These are phyloP conservation scores for Salix caprea DNA, from an alignment of 345 rosid genomes.

Conservation along the genomic window DNA sequence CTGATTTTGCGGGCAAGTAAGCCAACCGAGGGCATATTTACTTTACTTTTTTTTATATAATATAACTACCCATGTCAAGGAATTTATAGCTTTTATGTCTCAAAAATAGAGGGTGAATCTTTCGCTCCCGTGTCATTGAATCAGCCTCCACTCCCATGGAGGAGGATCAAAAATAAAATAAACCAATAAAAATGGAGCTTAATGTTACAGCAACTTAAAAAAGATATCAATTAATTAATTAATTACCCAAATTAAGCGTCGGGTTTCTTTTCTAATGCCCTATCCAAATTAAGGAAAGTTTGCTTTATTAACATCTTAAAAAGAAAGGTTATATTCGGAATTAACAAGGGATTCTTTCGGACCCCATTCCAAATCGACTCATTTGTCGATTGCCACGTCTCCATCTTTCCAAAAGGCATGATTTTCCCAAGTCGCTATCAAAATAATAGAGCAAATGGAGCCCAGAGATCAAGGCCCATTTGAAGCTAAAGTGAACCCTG, in stretches of 20 bases:
- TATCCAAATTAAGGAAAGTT: slow-evolving; percentile 14
- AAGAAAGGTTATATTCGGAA: not conserved
- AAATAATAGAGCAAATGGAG: slow-evolving; percentile 24
- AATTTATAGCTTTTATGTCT: not conserved
- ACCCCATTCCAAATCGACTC: not conserved
- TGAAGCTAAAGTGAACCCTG: not conserved
- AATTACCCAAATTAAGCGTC: not conserved
- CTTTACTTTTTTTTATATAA: not conserved
- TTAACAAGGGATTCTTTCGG: not conserved
- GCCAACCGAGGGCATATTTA: slow-evolving; percentile 1
- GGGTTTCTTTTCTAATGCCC: slow-evolving; percentile 9
- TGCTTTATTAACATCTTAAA: not conserved
- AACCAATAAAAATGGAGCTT: not conserved
- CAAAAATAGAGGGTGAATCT: slow-evolving; percentile 8
- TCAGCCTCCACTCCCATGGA: slow-evolving; percentile 22
- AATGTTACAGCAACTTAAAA: slow-evolving; percentile 13
- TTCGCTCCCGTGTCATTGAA: slow-evolving; percentile 14
- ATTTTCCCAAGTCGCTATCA: not conserved
- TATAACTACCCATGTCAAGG: not conserved
- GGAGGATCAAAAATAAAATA: not conserved
- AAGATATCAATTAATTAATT: not conserved
- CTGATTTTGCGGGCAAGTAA: slow-evolving; percentile 1
- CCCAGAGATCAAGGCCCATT: slow-evolving; percentile 27
- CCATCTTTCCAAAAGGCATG: not conserved
- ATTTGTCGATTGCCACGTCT: not conserved